Percentiles rank a stretch among this genome's conserved stretches.
phyloP scores from a whole-genome alignment of 2,329 filamentous ascomycete genomes.

The Verticillium nubilum region DNA sequence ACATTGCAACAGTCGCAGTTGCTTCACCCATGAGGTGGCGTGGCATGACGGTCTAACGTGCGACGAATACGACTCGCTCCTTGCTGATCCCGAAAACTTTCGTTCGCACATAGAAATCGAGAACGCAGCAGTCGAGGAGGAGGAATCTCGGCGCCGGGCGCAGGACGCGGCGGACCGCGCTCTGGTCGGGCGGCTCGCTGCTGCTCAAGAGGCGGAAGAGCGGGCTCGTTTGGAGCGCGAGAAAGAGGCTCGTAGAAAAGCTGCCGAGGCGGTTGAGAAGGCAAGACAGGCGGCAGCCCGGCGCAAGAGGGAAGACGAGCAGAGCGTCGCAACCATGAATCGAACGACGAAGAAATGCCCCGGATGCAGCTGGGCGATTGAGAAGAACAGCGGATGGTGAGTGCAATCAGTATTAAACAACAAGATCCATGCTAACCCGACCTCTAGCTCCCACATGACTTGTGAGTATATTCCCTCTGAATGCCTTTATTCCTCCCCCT shows the following conservation, averaged over 20 bases:
- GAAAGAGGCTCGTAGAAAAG: conserved; percentile 15
- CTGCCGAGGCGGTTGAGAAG: conserved; percentile 19
- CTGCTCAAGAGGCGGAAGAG: conserved; percentile 22
- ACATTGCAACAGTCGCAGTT: conserved; percentile 32
- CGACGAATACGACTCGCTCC: conserved; percentile 33
- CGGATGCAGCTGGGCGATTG: conserved; percentile 28
- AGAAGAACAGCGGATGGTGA: conserved; percentile 37
- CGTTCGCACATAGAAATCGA: conserved; percentile 31
- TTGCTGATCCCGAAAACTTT: conserved; percentile 31
- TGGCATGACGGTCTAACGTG: conserved; percentile 38
- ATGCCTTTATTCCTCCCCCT: neutral
- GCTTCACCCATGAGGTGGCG: conserved; percentile 32
- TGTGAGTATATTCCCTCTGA: conserved; percentile 25
- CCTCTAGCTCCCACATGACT: conserved; percentile 31
- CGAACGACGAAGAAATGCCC: conserved; percentile 31
- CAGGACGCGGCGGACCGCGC: conserved; percentile 38
- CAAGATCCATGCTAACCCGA: conserved; percentile 13
- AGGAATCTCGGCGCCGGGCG: conserved; percentile 32
- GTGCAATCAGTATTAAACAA: conserved; percentile 6
- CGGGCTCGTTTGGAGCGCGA: conserved; percentile 16
- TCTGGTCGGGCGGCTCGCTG: conserved; percentile 13
- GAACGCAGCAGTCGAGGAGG: conserved; percentile 29
- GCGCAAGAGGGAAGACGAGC: conserved; percentile 26
- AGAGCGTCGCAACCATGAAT: conserved; percentile 20
- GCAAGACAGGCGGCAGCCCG: conserved; percentile 19